These are phyloP conservation scores for Vanrija pseudolonga DNA, from an alignment of 1,284 basidiomycete genomes.

Conservation along the genomic window DNA sequence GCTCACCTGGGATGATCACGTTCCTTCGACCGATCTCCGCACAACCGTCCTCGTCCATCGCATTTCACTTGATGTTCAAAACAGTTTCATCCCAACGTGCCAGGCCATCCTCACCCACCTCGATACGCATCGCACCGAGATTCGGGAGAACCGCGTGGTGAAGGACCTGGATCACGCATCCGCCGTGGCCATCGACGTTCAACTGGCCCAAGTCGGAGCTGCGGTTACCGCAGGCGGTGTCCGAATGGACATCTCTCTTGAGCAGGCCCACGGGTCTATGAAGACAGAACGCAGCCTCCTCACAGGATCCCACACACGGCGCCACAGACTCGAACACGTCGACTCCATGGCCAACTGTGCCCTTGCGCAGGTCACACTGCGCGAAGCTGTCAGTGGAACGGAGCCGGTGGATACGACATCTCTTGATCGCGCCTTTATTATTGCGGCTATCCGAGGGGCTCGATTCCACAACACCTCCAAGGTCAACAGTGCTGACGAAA, in stretches of 20 bases:
- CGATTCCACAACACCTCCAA: constrained; percentile 1
- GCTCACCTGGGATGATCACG: constrained; percentile 7
- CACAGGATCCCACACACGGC: background rate
- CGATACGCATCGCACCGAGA: constrained; percentile 6
- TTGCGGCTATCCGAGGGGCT: constrained; percentile 1
- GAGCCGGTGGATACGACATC: background rate
- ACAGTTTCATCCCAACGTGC: constrained; percentile 25
- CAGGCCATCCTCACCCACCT: constrained; percentile 11
- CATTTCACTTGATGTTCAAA: constrained; percentile 18
- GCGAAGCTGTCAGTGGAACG: background rate
- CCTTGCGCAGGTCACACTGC: background rate
- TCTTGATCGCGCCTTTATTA: constrained; percentile 5
- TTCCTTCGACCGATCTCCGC: constrained; percentile 14
- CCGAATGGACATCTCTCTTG: constrained; percentile 12
- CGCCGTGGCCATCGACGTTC: constrained; percentile 16
- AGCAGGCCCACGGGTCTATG: constrained; percentile 3
- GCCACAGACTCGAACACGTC: background rate
- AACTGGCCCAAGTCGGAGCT: constrained; percentile 9
- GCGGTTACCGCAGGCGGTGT: constrained; percentile 22
- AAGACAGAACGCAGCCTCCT: constrained; percentile 5
- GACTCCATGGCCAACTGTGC: constrained; percentile 5
- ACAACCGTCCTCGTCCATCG: constrained; percentile 19
- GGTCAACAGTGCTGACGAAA: background rate
- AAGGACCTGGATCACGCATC: constrained; percentile 5
- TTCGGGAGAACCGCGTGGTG: constrained; percentile 5